Evolutionary conservation across 768 basidiomycete species (phyloP), one percentile per base, ranked within the genome.

Genomic region (Suillus hirtellus): DNA sequence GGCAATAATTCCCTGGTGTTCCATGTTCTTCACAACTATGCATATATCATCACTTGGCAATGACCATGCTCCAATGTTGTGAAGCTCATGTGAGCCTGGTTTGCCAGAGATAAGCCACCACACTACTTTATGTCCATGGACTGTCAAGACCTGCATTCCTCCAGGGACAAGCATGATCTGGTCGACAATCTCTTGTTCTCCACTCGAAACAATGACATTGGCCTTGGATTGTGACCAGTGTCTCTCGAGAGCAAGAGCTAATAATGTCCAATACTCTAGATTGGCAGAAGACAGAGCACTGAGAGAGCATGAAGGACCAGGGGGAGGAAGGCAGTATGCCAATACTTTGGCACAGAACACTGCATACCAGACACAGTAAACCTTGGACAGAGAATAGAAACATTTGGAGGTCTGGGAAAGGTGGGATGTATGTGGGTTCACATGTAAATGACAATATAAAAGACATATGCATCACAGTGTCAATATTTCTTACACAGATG

Each of bases 81-180:
- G 71, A 50, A 75, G 54, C 34, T 62, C 60, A 2, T 17, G 63
- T n/a, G 47, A 7, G 24, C 70, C 68, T 10, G 71, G 65, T 55
- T 64, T 54, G 37, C 55, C 52, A 46, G 66, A 60, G 61, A 75
- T 52, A 37, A 64, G 58, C 73, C 72, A 75, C 14, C 67, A 66
- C 5, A 65, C 60, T 4, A 73, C 47, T 60, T 24, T 71, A 42
- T 73, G 68, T 14, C 59, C 59, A 15, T 73, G 73, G 10, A 73
- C 72, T n/a, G 71, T 73, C 64, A 73, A 46, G 2, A 75, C 11
- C 56, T 73, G 73, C 2, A 64, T 63, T 47, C 73, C 72, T 1
- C 72, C 72, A 0, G 60, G 65, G 11, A 73, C 56, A 34, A 73
- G 71, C 37, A 73, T 44, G 38, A 73, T 73, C 40, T 73, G 72